A percentile compares a stretch with the other conserved stretches of the same genome.
Evolutionary conservation across 2,329 filamentous ascomycete species (phyloP).

Genomic region (Fusarium xyrophilum): DNA sequence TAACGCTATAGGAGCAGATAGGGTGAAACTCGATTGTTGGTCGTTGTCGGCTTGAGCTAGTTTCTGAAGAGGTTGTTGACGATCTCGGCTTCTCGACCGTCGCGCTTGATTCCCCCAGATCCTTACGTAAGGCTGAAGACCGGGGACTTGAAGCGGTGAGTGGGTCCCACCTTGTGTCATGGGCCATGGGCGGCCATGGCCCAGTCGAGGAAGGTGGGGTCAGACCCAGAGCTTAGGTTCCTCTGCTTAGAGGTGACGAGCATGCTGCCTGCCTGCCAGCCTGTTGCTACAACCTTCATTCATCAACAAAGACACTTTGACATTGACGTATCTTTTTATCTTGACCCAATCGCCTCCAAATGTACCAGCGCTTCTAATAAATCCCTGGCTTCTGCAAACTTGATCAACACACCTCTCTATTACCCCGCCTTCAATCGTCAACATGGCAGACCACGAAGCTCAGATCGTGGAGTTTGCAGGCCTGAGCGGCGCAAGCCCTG

Average conservation of each 20-base stretch:
- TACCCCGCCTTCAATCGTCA: slow-evolving; percentile 38
- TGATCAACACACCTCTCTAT: not conserved
- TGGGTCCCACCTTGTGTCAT: slow-evolving; percentile 37
- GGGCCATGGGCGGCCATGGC: no score
- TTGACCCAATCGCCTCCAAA: not conserved
- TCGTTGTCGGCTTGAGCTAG: not conserved
- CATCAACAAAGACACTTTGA: not conserved
- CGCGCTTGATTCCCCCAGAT: slow-evolving; percentile 27
- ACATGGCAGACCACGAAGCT: slow-evolving; percentile 43
- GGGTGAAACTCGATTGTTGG: not conserved
- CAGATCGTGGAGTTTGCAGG: slow-evolving; percentile 43
- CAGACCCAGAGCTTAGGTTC: slow-evolving; percentile 17
- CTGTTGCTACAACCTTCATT: slow-evolving; percentile 13
- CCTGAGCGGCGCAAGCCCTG: slow-evolving; percentile 40
- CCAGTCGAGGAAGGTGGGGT: slow-evolving; percentile 27
- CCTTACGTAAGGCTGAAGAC: slow-evolving; percentile 39
- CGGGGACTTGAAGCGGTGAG: slow-evolving; percentile 31
- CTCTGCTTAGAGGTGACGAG: slow-evolving; percentile 41
- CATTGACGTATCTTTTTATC: not conserved
- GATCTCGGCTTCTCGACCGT: slow-evolving; percentile 25
- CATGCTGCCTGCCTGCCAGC: slow-evolving; percentile 40
- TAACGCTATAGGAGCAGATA: not conserved
- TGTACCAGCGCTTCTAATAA: not conserved
- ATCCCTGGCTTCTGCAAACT: not conserved
- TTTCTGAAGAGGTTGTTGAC: slow-evolving; percentile 34